These are phyloP conservation scores for Eruca vesicaria DNA, from an alignment of 441 rosid species.

Conservation along the genomic window DNA sequence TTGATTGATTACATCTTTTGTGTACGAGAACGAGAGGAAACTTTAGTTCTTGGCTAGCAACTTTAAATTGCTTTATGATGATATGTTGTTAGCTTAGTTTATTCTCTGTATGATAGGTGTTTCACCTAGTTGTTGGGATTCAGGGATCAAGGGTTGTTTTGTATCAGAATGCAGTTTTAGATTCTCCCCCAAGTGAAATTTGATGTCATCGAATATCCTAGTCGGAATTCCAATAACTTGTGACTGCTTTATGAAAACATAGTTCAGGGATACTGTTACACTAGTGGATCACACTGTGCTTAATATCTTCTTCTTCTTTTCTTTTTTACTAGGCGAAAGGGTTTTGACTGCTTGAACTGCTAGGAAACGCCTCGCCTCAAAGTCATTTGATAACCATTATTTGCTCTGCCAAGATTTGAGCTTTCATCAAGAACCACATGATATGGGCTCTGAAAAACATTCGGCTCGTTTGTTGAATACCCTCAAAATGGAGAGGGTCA, in stretches of 20 bases:
- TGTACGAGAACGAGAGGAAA: too few species aligned
- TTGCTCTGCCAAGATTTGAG: constrained; percentile 30
- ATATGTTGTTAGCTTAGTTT: too few species aligned
- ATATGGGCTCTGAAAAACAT: constrained; percentile 61
- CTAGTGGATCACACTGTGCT: constrained; percentile 4
- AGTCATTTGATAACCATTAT: constrained; percentile 28
- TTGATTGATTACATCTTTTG: too few species aligned
- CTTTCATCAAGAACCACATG: constrained; percentile 22
- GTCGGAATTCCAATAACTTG: background rate
- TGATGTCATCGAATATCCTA: background rate
- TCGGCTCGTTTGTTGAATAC: constrained; percentile 52
- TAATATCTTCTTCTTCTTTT: background rate
- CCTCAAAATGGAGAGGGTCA: constrained; percentile 85
- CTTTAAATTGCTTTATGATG: too few species aligned
- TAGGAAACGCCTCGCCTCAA: constrained; percentile 32
- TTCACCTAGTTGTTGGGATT: too few species aligned
- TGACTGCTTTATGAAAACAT: constrained; percentile 4
- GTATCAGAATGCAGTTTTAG: background rate
- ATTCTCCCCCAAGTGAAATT: constrained; percentile 4
- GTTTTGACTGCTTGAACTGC: constrained; percentile 15
- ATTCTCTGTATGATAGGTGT: too few species aligned
- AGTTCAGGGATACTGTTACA: constrained; percentile 13
- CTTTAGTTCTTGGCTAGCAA: too few species aligned
- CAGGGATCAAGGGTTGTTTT: background rate
- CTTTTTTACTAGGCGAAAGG: constrained; percentile 8